Evolutionary conservation across 805 yeast species (phyloP).

Genomic region (Wickerhamiella parazyma): DNA sequence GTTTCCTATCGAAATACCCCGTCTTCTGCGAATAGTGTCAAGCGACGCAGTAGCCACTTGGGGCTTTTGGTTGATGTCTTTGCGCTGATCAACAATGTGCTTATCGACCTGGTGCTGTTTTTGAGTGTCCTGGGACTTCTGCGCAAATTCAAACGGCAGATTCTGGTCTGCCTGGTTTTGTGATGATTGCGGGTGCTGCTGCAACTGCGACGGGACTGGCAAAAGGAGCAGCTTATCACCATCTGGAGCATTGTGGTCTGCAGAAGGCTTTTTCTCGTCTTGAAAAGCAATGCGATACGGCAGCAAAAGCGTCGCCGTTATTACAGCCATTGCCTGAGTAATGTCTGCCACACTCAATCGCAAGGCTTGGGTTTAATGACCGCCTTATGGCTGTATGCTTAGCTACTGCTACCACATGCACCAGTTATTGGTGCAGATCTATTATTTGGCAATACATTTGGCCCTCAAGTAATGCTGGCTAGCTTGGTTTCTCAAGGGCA

Average conservation of each 20-base stretch:
- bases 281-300: slow-evolving; percentile 24
- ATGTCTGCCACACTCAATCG: not conserved
- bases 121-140: slow-evolving; percentile 3
- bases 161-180: slow-evolving; percentile 8
- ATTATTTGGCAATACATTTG: too few relatives aligned
- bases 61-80: slow-evolving; percentile 8
- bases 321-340: slow-evolving; percentile 9
- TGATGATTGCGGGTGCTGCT: slow-evolving; percentile 2
- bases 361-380: too few relatives aligned
- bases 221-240: slow-evolving; percentile 10
- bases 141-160: slow-evolving; percentile 18
- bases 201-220: slow-evolving; percentile 9
- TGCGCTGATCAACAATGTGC: slow-evolving; percentile 17
- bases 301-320: slow-evolving; percentile 22
- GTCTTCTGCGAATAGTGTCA: slow-evolving; percentile 4
- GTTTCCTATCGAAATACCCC: not conserved
- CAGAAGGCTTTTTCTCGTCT: slow-evolving; percentile 1
- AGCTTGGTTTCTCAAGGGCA: too few relatives aligned
- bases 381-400: too few relatives aligned
- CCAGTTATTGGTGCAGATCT: too few relatives aligned
- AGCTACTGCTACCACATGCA: too few relatives aligned
- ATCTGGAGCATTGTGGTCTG: not conserved
- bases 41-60: slow-evolving; percentile 4
- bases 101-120: slow-evolving; percentile 12
- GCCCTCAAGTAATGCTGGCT: too few relatives aligned